Base-by-base conservation (phyloP, 352 stramenopile genomes). In the Phytophthora citrophthora region DNA sequence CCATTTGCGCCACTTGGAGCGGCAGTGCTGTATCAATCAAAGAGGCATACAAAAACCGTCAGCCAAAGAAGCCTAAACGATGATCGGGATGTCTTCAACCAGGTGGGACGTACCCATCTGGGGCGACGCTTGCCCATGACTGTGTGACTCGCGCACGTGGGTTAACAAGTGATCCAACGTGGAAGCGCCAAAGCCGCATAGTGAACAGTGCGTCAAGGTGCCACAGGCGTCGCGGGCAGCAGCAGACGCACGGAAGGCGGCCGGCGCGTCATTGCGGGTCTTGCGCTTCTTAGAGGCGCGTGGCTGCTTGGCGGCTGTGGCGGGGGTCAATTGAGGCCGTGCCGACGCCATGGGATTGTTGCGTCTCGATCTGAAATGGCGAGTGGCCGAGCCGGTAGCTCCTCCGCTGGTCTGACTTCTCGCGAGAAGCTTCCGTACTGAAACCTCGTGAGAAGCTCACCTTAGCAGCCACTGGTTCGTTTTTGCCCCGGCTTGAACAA, bases 281-380 rank as follows among this genome's bases (percentile, higher is more conserved):
- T 89, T 89, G 64, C 83, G 81, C 69, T 90, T 92, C 70, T 90
- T 90, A 48, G 46, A 29, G 36, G 57, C n/a, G 54, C 48, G 57
- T 12, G 40, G 24, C 20, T 68, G 54, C 45, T 61, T 64, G 39
- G n/a, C 11, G n/a, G 46, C 38, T 7, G 44, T 3, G 3, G 52
- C 43, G 36, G 48, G 32, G 10, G 29, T 64, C 32, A 31, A 23
- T 46, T 60, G 58, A 15, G 60, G 36, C 44, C 39, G 60, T 34
- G 64, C 48, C 53, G 60, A 61, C 18, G 64, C 64, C 64, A 73
- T 73, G 15, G 24, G 26, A 9, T 20, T 61, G 23, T 20, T 38
- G 13, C 48, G 34, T 26, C 52, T 68, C 64, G 59, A 64, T 64
- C 58, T 71, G 62, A 16, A 54, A 36, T 54, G 43, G 47, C 15